A percentile compares a stretch with the other conserved stretches of the same genome.
phyloP scores from a whole-genome alignment of 2,329 filamentous ascomycete species.

The Magnaporthiopsis poae region DNA sequence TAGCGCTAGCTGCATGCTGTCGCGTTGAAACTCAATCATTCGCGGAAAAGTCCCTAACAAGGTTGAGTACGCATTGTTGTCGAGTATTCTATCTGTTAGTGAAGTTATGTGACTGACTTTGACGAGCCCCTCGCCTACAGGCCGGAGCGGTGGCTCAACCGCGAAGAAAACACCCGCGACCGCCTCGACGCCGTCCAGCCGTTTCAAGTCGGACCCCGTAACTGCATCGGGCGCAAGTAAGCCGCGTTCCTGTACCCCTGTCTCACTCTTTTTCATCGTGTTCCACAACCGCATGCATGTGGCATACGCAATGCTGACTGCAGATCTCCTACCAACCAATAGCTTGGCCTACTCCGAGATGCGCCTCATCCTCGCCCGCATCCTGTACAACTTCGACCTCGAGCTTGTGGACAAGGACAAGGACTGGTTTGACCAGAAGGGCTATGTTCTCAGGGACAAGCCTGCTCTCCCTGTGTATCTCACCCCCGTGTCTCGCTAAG shows the following conservation, averaged over 20 bases:
- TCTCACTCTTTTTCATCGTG: no score
- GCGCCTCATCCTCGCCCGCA: conserved; percentile 35
- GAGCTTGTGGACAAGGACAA: conserved; percentile 26
- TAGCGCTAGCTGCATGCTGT: no score
- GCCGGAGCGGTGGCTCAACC: conserved; percentile 35
- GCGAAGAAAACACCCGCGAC: conserved; percentile 19
- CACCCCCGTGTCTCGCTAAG: neutral
- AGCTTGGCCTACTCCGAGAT: conserved; percentile 40
- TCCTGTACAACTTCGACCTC: conserved; percentile 42
- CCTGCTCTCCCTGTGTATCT: conserved; percentile 1
- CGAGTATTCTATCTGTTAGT: no score
- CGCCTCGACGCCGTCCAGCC: conserved; percentile 36
- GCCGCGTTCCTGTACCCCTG: neutral
- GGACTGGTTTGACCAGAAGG: conserved; percentile 22
- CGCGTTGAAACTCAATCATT: no score
- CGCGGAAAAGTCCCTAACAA: no score
- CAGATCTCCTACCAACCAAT: neutral
- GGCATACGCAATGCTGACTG: neutral
- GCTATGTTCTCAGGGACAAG: conserved; percentile 7
- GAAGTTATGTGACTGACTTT: no score
- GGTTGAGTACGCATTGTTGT: no score
- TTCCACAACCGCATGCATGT: neutral
- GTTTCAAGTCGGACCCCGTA: conserved; percentile 37
- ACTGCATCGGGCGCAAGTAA: conserved; percentile 34
- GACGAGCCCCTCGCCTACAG: conserved; percentile 32